phyloP scores from a whole-genome alignment of 768 basidiomycete species.

The Suillus occidentalis region DNA sequence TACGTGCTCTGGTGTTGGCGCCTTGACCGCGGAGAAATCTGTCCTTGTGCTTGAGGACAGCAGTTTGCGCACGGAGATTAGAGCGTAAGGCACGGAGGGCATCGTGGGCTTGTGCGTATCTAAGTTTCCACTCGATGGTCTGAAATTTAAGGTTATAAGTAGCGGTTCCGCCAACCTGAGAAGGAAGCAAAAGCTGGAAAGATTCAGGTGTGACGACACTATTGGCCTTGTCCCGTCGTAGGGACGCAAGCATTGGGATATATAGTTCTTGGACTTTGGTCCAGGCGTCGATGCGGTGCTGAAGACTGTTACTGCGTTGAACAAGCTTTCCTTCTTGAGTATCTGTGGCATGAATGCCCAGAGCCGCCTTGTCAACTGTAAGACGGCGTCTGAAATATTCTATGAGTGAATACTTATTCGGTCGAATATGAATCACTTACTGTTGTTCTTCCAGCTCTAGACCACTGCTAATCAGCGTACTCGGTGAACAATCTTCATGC shows the following conservation, averaged over 20 bases:
- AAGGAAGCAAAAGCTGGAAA: conserved; percentile 1
- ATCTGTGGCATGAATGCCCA: conserved; percentile 26
- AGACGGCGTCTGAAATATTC: not conserved
- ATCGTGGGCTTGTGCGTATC: conserved; percentile 15
- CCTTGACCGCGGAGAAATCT: conserved; percentile 13
- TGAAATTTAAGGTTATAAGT: not conserved
- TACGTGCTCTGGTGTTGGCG: conserved; percentile 9
- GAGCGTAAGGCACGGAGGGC: conserved; percentile 13
- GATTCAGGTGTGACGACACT: not conserved
- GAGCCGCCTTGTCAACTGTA: not conserved
- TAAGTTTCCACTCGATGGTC: conserved; percentile 7
- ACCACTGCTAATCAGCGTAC: conserved; percentile 11
- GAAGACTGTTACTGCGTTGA: conserved; percentile 23
- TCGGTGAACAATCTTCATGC: conserved; percentile 8
- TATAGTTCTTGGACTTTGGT: conserved; percentile 27
- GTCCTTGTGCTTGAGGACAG: conserved; percentile 15
- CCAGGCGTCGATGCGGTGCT: conserved; percentile 31
- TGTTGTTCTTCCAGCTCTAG: conserved; percentile 20
- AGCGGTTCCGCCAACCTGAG: not conserved
- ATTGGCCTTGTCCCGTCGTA: not conserved
- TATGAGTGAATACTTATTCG: not conserved
- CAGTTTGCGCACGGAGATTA: conserved; percentile 6
- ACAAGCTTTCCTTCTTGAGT: conserved; percentile 30
- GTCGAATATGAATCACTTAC: not conserved
- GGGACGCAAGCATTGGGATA: conserved; percentile 18